Evolutionary conservation across 805 yeast species (phyloP).

Genomic region (Suhomyces kilbournensis): DNA sequence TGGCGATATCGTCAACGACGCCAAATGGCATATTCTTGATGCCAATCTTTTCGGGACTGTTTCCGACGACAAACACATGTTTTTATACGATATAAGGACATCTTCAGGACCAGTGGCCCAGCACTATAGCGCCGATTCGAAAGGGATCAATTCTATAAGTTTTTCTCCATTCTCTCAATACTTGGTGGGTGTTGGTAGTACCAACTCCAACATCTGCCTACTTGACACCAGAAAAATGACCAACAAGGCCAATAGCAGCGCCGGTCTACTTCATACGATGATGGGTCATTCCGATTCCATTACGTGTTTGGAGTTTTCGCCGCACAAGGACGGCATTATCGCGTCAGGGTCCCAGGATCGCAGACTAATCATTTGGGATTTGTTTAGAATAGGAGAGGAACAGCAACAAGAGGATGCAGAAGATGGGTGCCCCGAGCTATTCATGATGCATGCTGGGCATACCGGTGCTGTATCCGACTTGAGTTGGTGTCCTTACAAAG

Average conservation of each 20-base stretch:
- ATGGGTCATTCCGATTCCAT: conserved; percentile 77
- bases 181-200: conserved; percentile 66
- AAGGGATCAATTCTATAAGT: conserved; percentile 58
- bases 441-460: conserved; percentile 94
- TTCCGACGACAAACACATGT: conserved; percentile 62
- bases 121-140: conserved; percentile 25
- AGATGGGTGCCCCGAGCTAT: conserved; percentile 84
- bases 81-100: conserved; percentile 53
- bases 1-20: conserved; percentile 67
- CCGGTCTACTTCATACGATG: conserved; percentile 60
- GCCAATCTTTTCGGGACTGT: conserved; percentile 62
- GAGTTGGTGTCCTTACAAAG: conserved; percentile 64
- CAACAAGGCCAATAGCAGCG: conserved; percentile 5
- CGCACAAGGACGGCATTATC: conserved; percentile 69
- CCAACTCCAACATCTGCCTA: conserved; percentile 63
- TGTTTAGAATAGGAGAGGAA: conserved; percentile 75
- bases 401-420: conserved; percentile 85
- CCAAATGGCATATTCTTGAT: conserved; percentile 62
- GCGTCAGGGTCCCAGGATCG: conserved; percentile 79
- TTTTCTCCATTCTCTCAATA: conserved; percentile 62
- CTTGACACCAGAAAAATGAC: conserved; percentile 55
- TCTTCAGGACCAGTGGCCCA: conserved; percentile 22
- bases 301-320: conserved; percentile 74
- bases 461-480: conserved; percentile 73
- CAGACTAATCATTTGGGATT: conserved; percentile 78